Base-by-base conservation (phyloP, 2,329 filamentous ascomycete genomes). In the Coniosporium tulheliwenetii region DNA sequence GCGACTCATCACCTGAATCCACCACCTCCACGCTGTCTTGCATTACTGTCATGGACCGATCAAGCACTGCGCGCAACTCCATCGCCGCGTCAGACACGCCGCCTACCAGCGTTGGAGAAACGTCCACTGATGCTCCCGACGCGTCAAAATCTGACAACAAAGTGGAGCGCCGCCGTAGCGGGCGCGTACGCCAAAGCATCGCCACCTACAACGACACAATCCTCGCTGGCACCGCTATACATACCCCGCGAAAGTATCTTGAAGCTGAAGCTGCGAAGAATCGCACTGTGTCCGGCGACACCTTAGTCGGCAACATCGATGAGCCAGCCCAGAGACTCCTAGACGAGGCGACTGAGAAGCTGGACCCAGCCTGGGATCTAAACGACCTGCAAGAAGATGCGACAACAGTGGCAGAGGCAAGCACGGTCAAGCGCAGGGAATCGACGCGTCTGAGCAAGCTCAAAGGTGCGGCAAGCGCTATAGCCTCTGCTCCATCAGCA, bases 191-290 rank as follows among this genome's bases (percentile, higher is more conserved):
- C 45, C 51, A 61, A n/a, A 69, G 66, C 40, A 63, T 75, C 13
- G 69, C 73, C 10, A 71, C 77, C 12, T 85, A 85, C 61, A 85
- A 85, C 50, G 61, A 81, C 12, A 67, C 74, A 47, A 69, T 73
- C 49, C 64, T 81, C 39, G 70, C 68, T 43, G 77, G 77, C 48
- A 81, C 74, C 38, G 68, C 70, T 26, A 66, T 70, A 36, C 76
- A 80, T 48, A 75, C 69, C 62, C 59, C 33, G 61, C 64, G 10
- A 31, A 41, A 34, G 46, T 48, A 34, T 38, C 48, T 44, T 63
- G 63, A 39, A 65, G 69, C 44, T 61, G 65, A 42, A 26, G 19
- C 19, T 26, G 19, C 7, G 7, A 26, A 26, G 19, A 3, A 26
- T 7, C 19, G 19, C 4, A 67, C 66, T 19, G 60, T 67, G 34